These are phyloP conservation scores for Bacidia rubella DNA, from an alignment of 495 filamentous ascomycete species.

Conservation along the genomic window DNA sequence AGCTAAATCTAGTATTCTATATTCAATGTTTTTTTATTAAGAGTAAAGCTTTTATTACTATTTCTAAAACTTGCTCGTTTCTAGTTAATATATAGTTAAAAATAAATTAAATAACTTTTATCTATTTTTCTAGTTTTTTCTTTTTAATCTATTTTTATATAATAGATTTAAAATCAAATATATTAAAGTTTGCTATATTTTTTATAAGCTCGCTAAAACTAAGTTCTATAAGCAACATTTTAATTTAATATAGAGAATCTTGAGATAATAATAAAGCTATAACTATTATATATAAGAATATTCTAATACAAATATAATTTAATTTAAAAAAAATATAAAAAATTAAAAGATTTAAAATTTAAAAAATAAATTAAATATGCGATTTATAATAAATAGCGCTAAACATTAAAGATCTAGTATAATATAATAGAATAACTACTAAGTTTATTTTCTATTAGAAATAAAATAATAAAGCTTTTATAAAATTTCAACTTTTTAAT, in stretches of 20 bases:
- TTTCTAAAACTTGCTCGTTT: not conserved
- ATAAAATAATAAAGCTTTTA: too few relatives aligned
- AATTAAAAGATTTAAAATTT: too few relatives aligned
- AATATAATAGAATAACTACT: too few relatives aligned
- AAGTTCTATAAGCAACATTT: not conserved
- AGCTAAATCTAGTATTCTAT: not conserved
- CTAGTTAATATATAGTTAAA: not conserved
- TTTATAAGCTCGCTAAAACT: not conserved
- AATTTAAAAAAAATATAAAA: too few relatives aligned
- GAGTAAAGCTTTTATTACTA: not conserved
- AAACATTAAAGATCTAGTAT: too few relatives aligned
- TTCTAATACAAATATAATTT: too few relatives aligned
- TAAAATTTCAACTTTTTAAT: too few relatives aligned
- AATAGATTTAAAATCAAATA: not conserved
- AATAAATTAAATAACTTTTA: not conserved
- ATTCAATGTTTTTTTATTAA: not conserved
- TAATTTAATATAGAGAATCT: too few relatives aligned
- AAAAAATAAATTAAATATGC: too few relatives aligned
- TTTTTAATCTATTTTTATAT: not conserved
- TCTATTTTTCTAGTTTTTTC: not conserved
- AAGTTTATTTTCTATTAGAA: too few relatives aligned
- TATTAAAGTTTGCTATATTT: not conserved
- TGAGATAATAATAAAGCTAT: not conserved
- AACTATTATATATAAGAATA: too few relatives aligned
- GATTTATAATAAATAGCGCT: too few relatives aligned